Base-by-base conservation (phyloP, 139 green algal genomes). In the Chlorella sp. region DNA sequence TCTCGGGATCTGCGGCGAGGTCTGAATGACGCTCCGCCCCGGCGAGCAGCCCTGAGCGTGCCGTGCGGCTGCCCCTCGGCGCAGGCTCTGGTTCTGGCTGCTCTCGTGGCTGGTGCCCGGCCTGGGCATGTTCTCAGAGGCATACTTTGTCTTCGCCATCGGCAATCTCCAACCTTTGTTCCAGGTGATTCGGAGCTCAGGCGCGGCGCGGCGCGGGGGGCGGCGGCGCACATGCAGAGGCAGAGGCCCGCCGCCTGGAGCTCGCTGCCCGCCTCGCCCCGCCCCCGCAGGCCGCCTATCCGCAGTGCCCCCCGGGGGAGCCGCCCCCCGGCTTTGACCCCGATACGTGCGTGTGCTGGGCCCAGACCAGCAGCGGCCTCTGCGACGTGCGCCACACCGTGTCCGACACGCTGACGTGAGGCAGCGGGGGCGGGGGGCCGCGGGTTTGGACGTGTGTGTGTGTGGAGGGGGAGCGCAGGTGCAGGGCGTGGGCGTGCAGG, bases 81-180 rank as follows among this genome's bases (percentile, higher is more conserved):
- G 55, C 73, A 79, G 73, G 11, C 51, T 64, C 14, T 14, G 63
- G 2, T 41, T 23, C 46, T 79, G 73, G 73, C 40, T 67, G 46
- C n/a, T 79, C 9, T 72, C 61, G 7, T 79, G 64, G 35, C 40
- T 33, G 45, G 40, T 79, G 1, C 70, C 70, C 5, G 70, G 70
- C 40, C 67, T 76, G 70, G 70, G 79, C 29, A 84, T 84, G 79
- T 76, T 80, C 42, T 53, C 72, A 15, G 79, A 89, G 69, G 79
- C 82, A 8, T 89, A 89, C 60, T 84, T 81, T 72, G 64, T 89
- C 5, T 89, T 89, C 67, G 71, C 73, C 31, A 73, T 89, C 0
- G 84, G 84, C 40, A 89, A 89, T 51, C 43, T 87, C 3, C 84
- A 79, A 62, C 61, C 55, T 17, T 73, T 87, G 12, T 87, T 60